Conservation (phyloP, 495 filamentous ascomycete genomes). For the Xylaria scruposa region DNA sequence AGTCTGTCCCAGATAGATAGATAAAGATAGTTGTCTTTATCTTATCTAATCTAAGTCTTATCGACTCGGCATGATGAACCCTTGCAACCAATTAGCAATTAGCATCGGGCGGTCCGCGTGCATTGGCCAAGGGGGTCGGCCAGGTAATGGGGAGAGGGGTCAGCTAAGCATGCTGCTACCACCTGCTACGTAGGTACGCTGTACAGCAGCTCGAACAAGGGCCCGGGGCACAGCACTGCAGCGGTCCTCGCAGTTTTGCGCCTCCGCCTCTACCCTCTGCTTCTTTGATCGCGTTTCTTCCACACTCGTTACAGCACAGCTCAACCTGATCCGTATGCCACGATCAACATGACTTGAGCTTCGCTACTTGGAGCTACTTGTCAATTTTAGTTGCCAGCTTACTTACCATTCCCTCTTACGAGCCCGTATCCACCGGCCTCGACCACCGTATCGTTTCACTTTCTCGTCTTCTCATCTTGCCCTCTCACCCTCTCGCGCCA, state of each 20-base stretch:
- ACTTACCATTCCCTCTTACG: constrained; percentile 26
- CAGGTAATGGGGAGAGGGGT: constrained; percentile 34
- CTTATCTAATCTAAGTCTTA: constrained; percentile 39
- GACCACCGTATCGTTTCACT: constrained; percentile 21
- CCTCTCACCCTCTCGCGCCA: constrained; percentile 21
- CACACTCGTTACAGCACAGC: constrained; percentile 29
- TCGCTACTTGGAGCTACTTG: constrained; percentile 38
- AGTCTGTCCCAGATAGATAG: too few relatives aligned
- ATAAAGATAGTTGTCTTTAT: neutral
- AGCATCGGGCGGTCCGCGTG: constrained; percentile 24
- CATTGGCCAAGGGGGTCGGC: constrained; percentile 20
- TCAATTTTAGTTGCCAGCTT: constrained; percentile 28
- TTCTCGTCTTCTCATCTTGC: constrained; percentile 9
- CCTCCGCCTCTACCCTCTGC: constrained; percentile 31
- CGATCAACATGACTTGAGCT: constrained; percentile 43
- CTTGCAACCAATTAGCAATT: constrained; percentile 23
- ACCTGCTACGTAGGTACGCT: constrained; percentile 10
- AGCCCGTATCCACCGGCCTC: constrained; percentile 13
- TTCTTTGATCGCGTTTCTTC: constrained; percentile 29
- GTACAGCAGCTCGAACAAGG: constrained; percentile 21
- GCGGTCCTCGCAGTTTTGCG: constrained; percentile 36
- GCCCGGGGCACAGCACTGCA: constrained; percentile 16
- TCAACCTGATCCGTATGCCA: constrained; percentile 31
- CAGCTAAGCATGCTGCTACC: constrained; percentile 21
- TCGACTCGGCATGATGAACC: constrained; percentile 28